These are phyloP conservation scores for Begonia loranthoides DNA, from an alignment of 306 rosid genomes.

Conservation along the genomic window DNA sequence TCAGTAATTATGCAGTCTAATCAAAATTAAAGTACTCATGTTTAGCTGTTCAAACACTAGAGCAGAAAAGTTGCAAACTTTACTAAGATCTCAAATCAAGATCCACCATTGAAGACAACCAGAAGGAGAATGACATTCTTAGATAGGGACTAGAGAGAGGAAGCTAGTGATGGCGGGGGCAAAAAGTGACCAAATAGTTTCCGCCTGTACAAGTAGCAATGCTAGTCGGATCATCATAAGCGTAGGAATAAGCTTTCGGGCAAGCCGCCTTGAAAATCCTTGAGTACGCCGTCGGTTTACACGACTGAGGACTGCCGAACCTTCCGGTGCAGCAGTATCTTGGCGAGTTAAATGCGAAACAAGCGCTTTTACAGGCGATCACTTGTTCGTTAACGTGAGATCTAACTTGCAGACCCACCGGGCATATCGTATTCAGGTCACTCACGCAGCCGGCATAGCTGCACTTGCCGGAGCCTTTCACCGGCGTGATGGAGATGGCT, in stretches of 20 bases:
- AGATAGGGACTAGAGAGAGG: too few species aligned
- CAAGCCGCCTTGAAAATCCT: slow-evolving; percentile 44
- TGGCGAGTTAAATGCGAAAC: slow-evolving; percentile 33
- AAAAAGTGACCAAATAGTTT: slow-evolving; percentile 38
- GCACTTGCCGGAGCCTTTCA: slow-evolving; percentile 14
- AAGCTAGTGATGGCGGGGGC: slow-evolving; percentile 2
- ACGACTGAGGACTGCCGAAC: slow-evolving; percentile 22
- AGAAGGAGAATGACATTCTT: too few species aligned
- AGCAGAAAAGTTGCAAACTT: too few species aligned
- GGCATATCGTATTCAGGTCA: slow-evolving; percentile 30
- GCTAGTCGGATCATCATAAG: slow-evolving; percentile 55
- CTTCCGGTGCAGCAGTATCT: slow-evolving; percentile 42
- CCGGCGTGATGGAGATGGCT: slow-evolving; percentile 29
- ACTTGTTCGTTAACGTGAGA: slow-evolving; percentile 8
- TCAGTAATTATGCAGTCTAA: too few species aligned
- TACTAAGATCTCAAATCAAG: too few species aligned
- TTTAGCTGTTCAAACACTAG: too few species aligned
- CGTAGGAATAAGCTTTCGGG: slow-evolving; percentile 49
- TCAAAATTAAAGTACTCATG: too few species aligned
- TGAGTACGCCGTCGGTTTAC: slow-evolving; percentile 31
- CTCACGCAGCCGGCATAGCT: slow-evolving; percentile 15
- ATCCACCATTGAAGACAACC: too few species aligned
- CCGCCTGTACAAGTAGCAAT: slow-evolving; percentile 44
- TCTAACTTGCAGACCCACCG: slow-evolving; percentile 25
- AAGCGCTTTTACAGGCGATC: slow-evolving; percentile 46